Conservation (phyloP, 2,329 filamentous ascomycete species). For the Penicillium sp. region DNA sequence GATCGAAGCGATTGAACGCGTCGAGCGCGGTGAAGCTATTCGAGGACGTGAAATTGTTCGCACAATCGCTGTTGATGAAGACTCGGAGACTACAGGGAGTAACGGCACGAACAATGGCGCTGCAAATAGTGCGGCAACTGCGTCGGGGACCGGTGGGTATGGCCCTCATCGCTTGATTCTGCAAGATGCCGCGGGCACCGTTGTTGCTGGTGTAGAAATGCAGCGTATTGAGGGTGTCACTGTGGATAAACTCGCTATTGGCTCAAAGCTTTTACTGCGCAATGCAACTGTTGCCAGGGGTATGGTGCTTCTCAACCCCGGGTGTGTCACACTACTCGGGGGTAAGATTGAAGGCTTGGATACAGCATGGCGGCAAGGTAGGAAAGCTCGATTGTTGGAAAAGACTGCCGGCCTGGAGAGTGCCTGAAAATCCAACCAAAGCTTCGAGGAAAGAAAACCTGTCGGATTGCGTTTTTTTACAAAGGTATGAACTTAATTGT, state of each 20-base stretch:
- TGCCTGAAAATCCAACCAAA: not conserved
- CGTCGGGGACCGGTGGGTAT: constrained; percentile 22
- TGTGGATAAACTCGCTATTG: constrained; percentile 65
- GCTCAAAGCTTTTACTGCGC: constrained; percentile 76
- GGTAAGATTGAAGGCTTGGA: constrained; percentile 85
- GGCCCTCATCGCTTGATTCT: constrained; percentile 79
- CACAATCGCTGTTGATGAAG: constrained; percentile 60
- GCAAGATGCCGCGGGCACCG: constrained; percentile 74
- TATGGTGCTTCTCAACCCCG: constrained; percentile 73
- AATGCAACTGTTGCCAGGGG: constrained; percentile 70
- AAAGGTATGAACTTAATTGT: constrained; percentile 1
- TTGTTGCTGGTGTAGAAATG: constrained; percentile 73
- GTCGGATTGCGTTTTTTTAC: not conserved
- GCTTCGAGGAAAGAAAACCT: not conserved
- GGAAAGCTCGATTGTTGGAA: constrained; percentile 69
- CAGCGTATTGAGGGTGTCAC: constrained; percentile 65
- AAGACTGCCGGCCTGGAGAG: constrained; percentile 49
- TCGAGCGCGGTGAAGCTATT: constrained; percentile 54
- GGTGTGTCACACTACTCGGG: constrained; percentile 71
- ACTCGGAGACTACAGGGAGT: constrained; percentile 38
- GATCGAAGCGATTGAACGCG: constrained; percentile 67
- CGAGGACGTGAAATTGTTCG: constrained; percentile 79
- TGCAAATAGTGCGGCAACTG: constrained; percentile 11
- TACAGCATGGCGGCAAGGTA: constrained; percentile 71
- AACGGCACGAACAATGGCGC: constrained; percentile 15